Conservation (phyloP, 176 grass and related monocot species). For the Paspalum vaginatum region DNA sequence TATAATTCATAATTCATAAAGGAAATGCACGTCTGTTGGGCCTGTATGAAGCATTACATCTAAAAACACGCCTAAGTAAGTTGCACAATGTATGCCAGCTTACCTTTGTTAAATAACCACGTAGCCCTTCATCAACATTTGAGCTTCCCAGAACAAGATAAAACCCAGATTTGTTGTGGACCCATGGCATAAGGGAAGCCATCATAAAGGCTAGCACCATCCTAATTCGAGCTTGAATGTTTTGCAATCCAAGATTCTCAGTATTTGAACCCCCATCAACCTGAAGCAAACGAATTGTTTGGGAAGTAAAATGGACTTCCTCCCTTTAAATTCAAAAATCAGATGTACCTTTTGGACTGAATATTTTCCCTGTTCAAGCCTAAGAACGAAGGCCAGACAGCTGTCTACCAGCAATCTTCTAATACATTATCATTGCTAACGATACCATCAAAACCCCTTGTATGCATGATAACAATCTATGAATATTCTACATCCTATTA, state of each 20-base stretch:
- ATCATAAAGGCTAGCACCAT: slow-evolving; percentile 99
- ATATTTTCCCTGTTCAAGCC: background rate
- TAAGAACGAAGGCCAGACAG: background rate
- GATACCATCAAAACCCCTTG: background rate
- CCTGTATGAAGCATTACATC: background rate
- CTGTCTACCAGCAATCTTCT: background rate
- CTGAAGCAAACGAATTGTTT: slow-evolving; percentile 35
- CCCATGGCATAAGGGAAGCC: slow-evolving; percentile 97
- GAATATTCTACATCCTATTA: background rate
- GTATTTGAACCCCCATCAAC: slow-evolving; percentile 81
- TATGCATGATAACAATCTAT: background rate
- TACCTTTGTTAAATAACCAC: slow-evolving; percentile 99
- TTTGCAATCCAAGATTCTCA: slow-evolving; percentile 97
- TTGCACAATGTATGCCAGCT: slow-evolving; percentile 15
- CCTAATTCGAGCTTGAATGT: slow-evolving; percentile 98
- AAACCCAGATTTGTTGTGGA: slow-evolving; percentile 93
- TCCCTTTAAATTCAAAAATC: background rate
- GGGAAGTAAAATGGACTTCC: background rate
- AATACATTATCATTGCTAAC: background rate
- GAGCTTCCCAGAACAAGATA: slow-evolving; percentile 97
- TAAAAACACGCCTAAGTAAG: background rate
- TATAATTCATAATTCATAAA: slow-evolving; percentile 9
- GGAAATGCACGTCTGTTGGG: slow-evolving; percentile 7
- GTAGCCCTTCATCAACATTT: slow-evolving; percentile 97
- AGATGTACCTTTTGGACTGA: background rate